A percentile compares a stretch with the other conserved stretches of the same genome.
These are phyloP conservation scores for Dipodascopsis tothii DNA, from an alignment of 805 yeast genomes.

Conservation along the genomic window DNA sequence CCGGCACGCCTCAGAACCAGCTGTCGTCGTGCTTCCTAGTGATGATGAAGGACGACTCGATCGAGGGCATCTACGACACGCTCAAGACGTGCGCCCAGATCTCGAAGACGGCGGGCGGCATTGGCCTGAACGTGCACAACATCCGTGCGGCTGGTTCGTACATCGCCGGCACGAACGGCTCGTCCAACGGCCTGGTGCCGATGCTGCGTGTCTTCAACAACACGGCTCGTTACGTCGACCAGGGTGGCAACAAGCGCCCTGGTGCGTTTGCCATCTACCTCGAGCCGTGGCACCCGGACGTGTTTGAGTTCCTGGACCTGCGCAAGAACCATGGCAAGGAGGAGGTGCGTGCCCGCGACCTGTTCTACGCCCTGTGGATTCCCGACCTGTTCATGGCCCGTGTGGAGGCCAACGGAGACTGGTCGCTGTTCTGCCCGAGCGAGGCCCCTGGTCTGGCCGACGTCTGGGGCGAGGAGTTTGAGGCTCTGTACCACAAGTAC, in stretches of 20 bases:
- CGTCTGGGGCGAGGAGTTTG: conserved; percentile 78
- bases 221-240: conserved; percentile 95
- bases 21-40: conserved; percentile 88
- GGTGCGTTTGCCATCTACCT: conserved; percentile 92
- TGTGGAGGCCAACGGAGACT: conserved; percentile 66
- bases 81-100: conserved; percentile 81
- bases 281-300: conserved; percentile 96
- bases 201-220: conserved; percentile 92
- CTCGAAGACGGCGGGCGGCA: conserved; percentile 92
- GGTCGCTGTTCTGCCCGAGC: conserved; percentile 88
- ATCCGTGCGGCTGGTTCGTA: conserved; percentile 80
- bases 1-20: conserved; percentile 79
- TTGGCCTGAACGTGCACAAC: conserved; percentile 83
- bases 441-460: conserved; percentile 82
- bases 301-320: conserved; percentile 76
- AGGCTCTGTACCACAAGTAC: conserved; percentile 58
- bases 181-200: conserved; percentile 89
- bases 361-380: conserved; percentile 90
- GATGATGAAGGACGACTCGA: conserved; percentile 89
- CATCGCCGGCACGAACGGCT: conserved; percentile 87
- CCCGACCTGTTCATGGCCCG: conserved; percentile 91
- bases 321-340: conserved; percentile 94
- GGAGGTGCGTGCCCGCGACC: conserved; percentile 85
- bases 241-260: conserved; percentile 96
- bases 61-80: conserved; percentile 89